A percentile compares a stretch with the other conserved stretches of the same genome.
These are phyloP conservation scores for Artemisia annua DNA, from an alignment of 129 eudicot genomes.

Conservation along the genomic window DNA sequence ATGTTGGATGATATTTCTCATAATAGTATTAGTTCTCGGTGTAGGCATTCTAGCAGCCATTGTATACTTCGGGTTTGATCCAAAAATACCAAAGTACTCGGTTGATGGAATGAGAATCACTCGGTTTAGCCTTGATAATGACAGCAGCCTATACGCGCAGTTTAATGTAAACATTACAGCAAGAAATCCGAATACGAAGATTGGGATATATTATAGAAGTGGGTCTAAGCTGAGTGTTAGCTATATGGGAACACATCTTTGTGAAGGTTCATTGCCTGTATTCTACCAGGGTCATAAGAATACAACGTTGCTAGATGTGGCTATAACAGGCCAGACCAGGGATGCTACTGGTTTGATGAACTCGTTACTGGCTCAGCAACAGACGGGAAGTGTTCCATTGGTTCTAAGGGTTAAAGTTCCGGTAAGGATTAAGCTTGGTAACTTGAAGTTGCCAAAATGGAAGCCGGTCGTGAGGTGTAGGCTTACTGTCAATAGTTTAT, in stretches of 20 bases:
- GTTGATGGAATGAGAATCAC: slow-evolving; percentile 62
- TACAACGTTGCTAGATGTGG: slow-evolving; percentile 53
- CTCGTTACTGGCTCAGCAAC: slow-evolving; percentile 43
- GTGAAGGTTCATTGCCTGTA: slow-evolving; percentile 72
- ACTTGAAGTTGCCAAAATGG: slow-evolving; percentile 66
- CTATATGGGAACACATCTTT: slow-evolving; percentile 48
- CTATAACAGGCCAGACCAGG: slow-evolving; percentile 38
- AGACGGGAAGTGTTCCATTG: slow-evolving; percentile 60
- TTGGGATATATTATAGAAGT: slow-evolving; percentile 70
- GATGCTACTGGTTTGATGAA: slow-evolving; percentile 44
- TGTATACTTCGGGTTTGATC: slow-evolving; percentile 63
- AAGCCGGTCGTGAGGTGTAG: slow-evolving; percentile 69
- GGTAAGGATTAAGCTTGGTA: slow-evolving; percentile 68
- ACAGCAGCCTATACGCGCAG: slow-evolving; percentile 58
- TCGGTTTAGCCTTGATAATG: slow-evolving; percentile 42
- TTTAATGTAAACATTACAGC: slow-evolving; percentile 78
- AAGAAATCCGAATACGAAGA: slow-evolving; percentile 71
- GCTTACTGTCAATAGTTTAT: slow-evolving; percentile 51
- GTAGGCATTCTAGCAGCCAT: slow-evolving; percentile 56
- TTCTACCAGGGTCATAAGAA: slow-evolving; percentile 91
- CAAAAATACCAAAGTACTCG: slow-evolving; percentile 70
- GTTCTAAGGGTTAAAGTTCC: slow-evolving; percentile 57
- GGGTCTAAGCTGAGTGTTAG: slow-evolving; percentile 57
- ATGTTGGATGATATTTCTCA: slow-evolving; percentile 50
- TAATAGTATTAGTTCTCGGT: slow-evolving; percentile 38